Conservation (phyloP, 2,329 filamentous ascomycete species). For the Colletotrichum sp. region DNA sequence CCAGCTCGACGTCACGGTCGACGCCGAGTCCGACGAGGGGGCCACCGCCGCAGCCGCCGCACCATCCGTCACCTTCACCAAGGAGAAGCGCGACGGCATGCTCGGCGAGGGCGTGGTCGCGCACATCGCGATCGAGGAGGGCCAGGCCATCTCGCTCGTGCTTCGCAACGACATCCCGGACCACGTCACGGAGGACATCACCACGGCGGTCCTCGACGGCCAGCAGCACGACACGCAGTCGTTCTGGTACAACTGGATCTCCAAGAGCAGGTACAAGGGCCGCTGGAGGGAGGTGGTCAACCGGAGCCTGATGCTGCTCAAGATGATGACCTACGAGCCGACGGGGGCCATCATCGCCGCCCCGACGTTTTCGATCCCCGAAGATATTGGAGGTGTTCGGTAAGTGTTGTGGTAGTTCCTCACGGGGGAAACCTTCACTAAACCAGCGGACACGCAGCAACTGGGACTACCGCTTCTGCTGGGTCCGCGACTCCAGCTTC, state of each 20-base stretch:
- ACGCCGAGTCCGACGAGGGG: slow-evolving; percentile 60
- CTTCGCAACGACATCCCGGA: slow-evolving; percentile 66
- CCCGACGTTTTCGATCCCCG: slow-evolving; percentile 79
- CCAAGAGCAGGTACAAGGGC: slow-evolving; percentile 72
- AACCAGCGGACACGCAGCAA: slow-evolving; percentile 44
- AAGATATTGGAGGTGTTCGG: slow-evolving; percentile 70
- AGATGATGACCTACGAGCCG: slow-evolving; percentile 79
- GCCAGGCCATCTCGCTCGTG: slow-evolving; percentile 73
- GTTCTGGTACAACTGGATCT: slow-evolving; percentile 78
- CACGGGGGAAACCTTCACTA: neutral
- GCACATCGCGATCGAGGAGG: slow-evolving; percentile 64
- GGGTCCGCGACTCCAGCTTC: slow-evolving; percentile 80
- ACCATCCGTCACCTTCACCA: slow-evolving; percentile 61
- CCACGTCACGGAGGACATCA: slow-evolving; percentile 63
- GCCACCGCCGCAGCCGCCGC: slow-evolving; percentile 38
- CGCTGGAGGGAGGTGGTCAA: slow-evolving; percentile 75
- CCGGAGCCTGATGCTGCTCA: slow-evolving; percentile 75
- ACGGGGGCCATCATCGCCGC: slow-evolving; percentile 80
- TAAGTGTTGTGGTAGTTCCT: slow-evolving; percentile 22
- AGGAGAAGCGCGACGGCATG: slow-evolving; percentile 55
- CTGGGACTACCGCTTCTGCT: slow-evolving; percentile 79
- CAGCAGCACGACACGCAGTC: slow-evolving; percentile 73
- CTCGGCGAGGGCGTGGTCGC: slow-evolving; percentile 69
- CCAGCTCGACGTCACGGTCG: slow-evolving; percentile 71
- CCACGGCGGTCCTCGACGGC: slow-evolving; percentile 60